A percentile compares a stretch with the other conserved stretches of the same genome.
Conservation (phyloP, 169 alveolate genomes). For the Cryptosporidium muris region DNA sequence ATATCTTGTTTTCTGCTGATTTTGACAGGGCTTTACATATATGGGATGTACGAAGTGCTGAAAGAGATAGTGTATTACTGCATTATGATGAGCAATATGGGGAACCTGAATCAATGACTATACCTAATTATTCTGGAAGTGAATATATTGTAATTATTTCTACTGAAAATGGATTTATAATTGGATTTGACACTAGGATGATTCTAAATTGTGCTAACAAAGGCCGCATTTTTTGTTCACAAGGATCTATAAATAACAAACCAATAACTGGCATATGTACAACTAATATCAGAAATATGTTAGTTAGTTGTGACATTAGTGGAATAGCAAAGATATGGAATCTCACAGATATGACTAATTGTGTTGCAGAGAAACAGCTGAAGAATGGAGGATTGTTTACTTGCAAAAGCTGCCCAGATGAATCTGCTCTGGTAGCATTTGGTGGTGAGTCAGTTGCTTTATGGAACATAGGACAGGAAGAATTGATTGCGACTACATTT, state of each 20-base stretch:
- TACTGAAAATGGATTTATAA: conserved; percentile 53
- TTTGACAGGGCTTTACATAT: conserved; percentile 30
- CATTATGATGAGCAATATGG: conserved; percentile 38
- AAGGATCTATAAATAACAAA: conserved; percentile 11
- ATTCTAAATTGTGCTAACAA: not conserved
- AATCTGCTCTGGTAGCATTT: conserved; percentile 48
- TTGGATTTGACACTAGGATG: conserved; percentile 38
- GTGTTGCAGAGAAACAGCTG: conserved; percentile 7
- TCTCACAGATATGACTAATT: conserved; percentile 19
- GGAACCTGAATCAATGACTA: conserved; percentile 47
- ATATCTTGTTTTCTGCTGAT: conserved; percentile 63
- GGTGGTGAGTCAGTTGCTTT: conserved; percentile 56
- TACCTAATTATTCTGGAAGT: conserved; percentile 21
- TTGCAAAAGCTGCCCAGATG: conserved; percentile 58
- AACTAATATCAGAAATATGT: conserved; percentile 26
- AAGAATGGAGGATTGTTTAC: conserved; percentile 54
- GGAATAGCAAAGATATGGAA: conserved; percentile 55
- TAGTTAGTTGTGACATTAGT: conserved; percentile 54
- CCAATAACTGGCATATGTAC: conserved; percentile 55
- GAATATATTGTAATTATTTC: conserved; percentile 30
- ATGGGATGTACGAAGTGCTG: conserved; percentile 21
- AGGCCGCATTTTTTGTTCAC: conserved; percentile 5
- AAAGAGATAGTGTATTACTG: not conserved
- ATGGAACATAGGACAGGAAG: conserved; percentile 65
- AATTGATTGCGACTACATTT: conserved; percentile 9